Base-by-base conservation (phyloP, 163 green algal genomes). In the Chloromonas sp. region DNA sequence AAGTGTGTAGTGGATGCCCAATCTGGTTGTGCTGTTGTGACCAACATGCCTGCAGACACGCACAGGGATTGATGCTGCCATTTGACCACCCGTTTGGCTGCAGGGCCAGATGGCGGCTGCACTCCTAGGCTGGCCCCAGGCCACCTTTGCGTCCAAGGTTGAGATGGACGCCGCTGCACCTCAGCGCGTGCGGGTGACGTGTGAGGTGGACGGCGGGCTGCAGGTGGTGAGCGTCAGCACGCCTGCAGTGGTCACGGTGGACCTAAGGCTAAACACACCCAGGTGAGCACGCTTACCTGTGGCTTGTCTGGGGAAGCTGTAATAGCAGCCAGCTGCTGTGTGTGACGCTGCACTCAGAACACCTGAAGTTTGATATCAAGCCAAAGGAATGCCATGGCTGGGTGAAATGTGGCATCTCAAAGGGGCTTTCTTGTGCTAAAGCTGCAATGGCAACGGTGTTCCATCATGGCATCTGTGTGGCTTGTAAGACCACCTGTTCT, bases 231-330 rank as follows among this genome's bases (percentile, higher is more conserved):
- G 60, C 59, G 61, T 93, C 84, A 74, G 62, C 0, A 89, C 98
- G 71, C 96, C 96, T 57, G 96, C 94, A 13, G 95, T 99, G 2
- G 87, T 99, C 58, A 98, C 96, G 0, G 91, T 93, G 2, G 96
- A 99, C 88, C 88, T 99, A 82, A 89, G 96, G 3, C 91, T 99
- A 59, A 99, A 99, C 85, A 92, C 95, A 84, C 96, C 96, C 1
- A 85, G 96, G 81, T 96, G 88, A 3, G 89, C 8, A 60, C 70
- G 71, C 13, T 2, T 79, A 14, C 71, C 5, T 59, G 71, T 2
- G 5, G 71, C 14, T 11, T 79, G 71, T 11, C 5, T 14, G 71
- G 13, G 11, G 71, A 11, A 36, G 11, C 5, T 76, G 66, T 76
- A 11, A 76, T 76, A 11, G 66, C 66, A 11, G 11, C 11, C 8